These are phyloP conservation scores for Sclerotinia subarctica DNA, from an alignment of 2,329 filamentous ascomycete species.

Conservation along the genomic window DNA sequence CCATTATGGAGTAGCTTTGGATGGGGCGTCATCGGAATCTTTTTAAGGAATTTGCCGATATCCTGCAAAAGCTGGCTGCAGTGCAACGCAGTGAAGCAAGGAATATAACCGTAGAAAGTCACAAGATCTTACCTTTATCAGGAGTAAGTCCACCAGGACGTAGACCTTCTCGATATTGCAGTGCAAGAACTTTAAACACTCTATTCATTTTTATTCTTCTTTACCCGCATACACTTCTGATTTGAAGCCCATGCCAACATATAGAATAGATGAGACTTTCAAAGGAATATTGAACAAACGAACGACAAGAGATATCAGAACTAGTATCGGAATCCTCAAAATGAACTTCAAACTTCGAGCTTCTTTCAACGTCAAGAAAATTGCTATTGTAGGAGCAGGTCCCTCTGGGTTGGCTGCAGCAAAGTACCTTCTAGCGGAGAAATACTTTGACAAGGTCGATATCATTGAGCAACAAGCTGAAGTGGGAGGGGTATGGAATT, in stretches of 20 bases:
- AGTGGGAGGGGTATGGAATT: constrained; percentile 85
- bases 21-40: constrained; percentile 16
- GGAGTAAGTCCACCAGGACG: no score
- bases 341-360: constrained; percentile 32
- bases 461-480: constrained; percentile 78
- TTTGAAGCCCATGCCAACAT: no score
- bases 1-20: background rate
- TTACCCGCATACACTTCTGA: background rate
- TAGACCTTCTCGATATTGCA: background rate
- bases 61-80: background rate
- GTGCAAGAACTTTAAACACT: background rate
- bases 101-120: background rate
- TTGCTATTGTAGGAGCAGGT: constrained; percentile 82
- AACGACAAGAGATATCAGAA: background rate
- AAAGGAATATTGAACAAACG: background rate
- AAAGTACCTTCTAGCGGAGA: constrained; percentile 75
- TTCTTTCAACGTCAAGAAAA: constrained; percentile 47
- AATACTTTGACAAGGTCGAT: constrained; percentile 64
- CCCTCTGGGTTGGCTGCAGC: constrained; percentile 75
- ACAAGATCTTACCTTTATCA: no score
- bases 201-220: background rate
- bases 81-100: background rate
- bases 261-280: background rate
- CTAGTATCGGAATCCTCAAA: background rate
- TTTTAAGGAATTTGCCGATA: constrained; percentile 5